Evolutionary conservation across 106 monocot species (phyloP).

Genomic region (Gastrodia elata): DNA sequence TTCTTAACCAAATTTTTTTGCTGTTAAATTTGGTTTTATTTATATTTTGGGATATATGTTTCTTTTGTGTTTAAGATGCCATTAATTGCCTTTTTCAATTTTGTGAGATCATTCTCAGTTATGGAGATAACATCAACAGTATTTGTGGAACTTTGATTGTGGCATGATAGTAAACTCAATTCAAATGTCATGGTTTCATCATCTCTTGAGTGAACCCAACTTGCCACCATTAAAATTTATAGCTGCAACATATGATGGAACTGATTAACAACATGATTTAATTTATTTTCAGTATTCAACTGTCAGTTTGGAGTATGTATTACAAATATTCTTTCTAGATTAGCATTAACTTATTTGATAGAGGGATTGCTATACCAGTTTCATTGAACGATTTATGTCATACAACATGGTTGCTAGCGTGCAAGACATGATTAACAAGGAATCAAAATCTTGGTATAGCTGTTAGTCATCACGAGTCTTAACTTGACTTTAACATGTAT

Average conservation of each 20-base stretch:
- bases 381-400: neutral
- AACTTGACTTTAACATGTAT: neutral
- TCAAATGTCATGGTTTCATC: neutral
- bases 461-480: neutral
- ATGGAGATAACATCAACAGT: neutral
- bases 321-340: neutral
- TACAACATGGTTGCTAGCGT: neutral
- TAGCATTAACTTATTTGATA: neutral
- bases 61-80: neutral
- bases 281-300: neutral
- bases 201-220: neutral
- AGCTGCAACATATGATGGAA: neutral
- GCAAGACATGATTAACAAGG: neutral
- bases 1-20: neutral
- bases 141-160: neutral
- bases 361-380: neutral
- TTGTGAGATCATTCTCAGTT: neutral
- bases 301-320: neutral
- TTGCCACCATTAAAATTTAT: neutral
- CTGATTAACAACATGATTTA: neutral
- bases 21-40: neutral
- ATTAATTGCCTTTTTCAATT: neutral
- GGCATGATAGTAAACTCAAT: neutral
- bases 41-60: neutral
- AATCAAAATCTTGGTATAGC: neutral